Evolutionary conservation across 1,284 basidiomycete genomes (phyloP), one percentile per base, ranked within the genome.

Genomic region (Ganoderma meredithae): DNA sequence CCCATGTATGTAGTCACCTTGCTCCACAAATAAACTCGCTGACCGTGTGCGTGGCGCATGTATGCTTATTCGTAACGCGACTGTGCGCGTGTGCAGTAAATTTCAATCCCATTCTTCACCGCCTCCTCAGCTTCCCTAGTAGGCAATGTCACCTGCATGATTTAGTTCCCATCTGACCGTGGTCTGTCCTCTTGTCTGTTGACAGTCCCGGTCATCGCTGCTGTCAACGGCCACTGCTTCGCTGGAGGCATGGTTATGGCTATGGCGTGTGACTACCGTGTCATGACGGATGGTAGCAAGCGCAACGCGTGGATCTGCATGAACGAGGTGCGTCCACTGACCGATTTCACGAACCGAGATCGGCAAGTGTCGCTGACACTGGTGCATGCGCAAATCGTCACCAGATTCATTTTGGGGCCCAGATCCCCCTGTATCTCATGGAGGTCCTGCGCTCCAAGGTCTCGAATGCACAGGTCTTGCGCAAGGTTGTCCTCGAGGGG

Each of bases 191-290:
- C 22, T 22, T 13, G 22, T 25, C 47, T 22, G 41, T 7, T 33
- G 59, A 19, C 69, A 94, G 92, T 94, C 62, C 92, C 93, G 0
- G 94, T 91, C 5, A 87, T 98, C 70, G 94, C 95, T 39, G 94
- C 95, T 3, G 89, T 98, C 75, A 97, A 97, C 76, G 96, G 96
- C 0, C 96, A 98, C 77, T 92, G 91, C 66, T 98, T 95, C 78
- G 96, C 96, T 2, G 96, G 86, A 13, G 96, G 90, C 19, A 90
- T 95, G 77, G 89, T 95, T 75, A 82, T 97, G 27, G 87, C 93
- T 1, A 81, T 97, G 62, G 86, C 86, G 4, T 97, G 95, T 78
- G 96, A 98, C 79, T 97, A 95, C 81, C 88, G 96, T 41, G 85
- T 98, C 66, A 96, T 97, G 91, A 92, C 88, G 27, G 92, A 94